Evolutionary conservation across 2,329 filamentous ascomycete species (phyloP).

Genomic region (Gaeumannomyces sp.): DNA sequence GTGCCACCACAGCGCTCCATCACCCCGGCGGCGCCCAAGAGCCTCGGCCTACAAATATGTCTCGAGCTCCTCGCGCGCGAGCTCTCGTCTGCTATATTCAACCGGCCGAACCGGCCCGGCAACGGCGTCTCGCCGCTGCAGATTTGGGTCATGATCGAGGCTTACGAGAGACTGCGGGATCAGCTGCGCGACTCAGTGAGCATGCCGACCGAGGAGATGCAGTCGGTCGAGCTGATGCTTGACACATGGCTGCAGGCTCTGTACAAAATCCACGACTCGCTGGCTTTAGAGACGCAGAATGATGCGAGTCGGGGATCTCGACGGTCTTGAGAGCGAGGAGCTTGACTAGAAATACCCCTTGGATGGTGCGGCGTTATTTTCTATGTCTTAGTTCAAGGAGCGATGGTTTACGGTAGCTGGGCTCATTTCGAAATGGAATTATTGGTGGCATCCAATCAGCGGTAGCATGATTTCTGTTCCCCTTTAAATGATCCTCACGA

Average conservation of each 20-base stretch:
- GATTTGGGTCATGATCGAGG: conserved; percentile 52
- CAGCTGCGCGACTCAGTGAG: conserved; percentile 27
- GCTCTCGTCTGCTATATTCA: conserved; percentile 34
- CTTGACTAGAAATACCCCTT: conserved; percentile 9
- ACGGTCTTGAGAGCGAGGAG: conserved; percentile 5
- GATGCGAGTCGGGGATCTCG: not conserved
- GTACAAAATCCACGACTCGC: conserved; percentile 37
- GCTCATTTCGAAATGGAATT: not conserved
- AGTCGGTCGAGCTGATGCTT: conserved; percentile 36
- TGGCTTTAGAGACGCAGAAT: conserved; percentile 20
- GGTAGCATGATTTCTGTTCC: not conserved
- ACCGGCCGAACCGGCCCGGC: conserved; percentile 11
- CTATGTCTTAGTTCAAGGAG: not conserved
- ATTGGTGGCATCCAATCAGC: not conserved
- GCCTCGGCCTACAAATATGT: conserved; percentile 42
- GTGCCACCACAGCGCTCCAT: not conserved
- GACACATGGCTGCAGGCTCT: conserved; percentile 46
- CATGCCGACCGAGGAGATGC: conserved; percentile 23
- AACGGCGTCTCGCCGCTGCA: conserved; percentile 39
- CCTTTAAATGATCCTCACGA: too few relatives aligned
- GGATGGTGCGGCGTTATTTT: not conserved
- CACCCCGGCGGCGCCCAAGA: conserved; percentile 22
- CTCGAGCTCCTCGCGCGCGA: conserved; percentile 45
- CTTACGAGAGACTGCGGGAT: conserved; percentile 47
- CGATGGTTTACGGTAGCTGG: not conserved